Percentiles rank a stretch among this genome's conserved stretches.
Conservation (phyloP, 1,284 basidiomycete genomes). For the Trichosporon coremiiforme region DNA sequence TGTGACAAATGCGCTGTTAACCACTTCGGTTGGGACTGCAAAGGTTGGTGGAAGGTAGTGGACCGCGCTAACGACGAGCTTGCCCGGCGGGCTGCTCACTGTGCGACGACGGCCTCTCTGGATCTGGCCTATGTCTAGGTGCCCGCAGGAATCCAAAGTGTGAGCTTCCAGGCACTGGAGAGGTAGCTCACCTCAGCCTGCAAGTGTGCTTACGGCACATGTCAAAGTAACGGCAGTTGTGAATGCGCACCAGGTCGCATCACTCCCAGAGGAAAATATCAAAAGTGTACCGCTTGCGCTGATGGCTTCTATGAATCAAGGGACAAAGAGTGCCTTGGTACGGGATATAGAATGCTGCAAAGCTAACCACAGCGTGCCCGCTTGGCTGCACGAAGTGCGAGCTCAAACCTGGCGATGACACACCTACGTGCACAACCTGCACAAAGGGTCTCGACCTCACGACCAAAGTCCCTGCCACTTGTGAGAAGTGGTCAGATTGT, state of each 20-base stretch:
- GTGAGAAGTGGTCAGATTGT: neutral
- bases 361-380: neutral
- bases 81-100: neutral
- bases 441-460: neutral
- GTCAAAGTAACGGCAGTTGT: neutral
- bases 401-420: neutral
- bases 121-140: neutral
- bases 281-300: neutral
- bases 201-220: neutral
- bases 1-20: neutral
- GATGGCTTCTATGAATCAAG: neutral
- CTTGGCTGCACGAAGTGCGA: neutral
- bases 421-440: neutral
- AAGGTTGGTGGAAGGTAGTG: neutral
- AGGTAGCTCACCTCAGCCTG: neutral
- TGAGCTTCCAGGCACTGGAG: neutral
- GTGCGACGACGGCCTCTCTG: neutral
- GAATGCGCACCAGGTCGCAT: conserved; percentile 4
- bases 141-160: neutral
- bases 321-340: neutral
- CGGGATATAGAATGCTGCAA: too few relatives aligned
- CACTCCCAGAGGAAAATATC: neutral
- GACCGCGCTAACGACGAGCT: neutral
- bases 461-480: neutral
- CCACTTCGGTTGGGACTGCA: neutral